Evolutionary conservation across 805 yeast species (phyloP), one percentile per base, ranked within the genome.

Genomic region (Yueomyces sinensis): DNA sequence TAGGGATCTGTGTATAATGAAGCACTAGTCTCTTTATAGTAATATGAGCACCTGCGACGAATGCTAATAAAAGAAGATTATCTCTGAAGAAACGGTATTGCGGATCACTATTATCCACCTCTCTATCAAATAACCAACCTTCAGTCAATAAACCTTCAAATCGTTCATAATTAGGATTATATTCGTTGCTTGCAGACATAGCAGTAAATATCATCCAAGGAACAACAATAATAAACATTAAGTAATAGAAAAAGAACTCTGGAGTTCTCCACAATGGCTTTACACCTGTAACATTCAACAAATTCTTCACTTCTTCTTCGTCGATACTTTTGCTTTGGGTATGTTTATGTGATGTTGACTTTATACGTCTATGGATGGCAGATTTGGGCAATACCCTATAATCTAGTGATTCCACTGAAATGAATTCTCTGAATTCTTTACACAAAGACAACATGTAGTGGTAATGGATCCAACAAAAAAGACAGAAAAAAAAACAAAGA

Each of bases 41-140:
- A 4, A 65, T 54, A 56, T 91, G 97, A 2, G 62, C 51, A 0
- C 50, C 42, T 36, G 78, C 65, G 32, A 83, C 61, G 0, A 60
- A 70, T n/a, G 63, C 50, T 32, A 91, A 59, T 32, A 80, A 52
- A 11, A 73, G 70, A 42, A 89, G 65, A 50, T 86, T 86, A 50
- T 81, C 78, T 46, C 98, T 69, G 52, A 91, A 84, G 49, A 86
- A 83, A 18, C 82, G 59, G 50, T 89, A 91, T 56, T 91, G 99
- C 23, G 67, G 64, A 53, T 91, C 99, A 4, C 94, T 80, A 52
- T 89, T 87, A 55, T 91, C 98, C 29, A 84, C 94, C 56, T 78
- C 80, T 18, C 95, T 61, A 7, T 94, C 95, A 51, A 79, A 72
- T 45, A 86, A 60, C 97, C 97, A 89, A 4, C 98, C 97, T 5